phyloP scores from a whole-genome alignment of 495 filamentous ascomycete genomes.

The Aspergillus taichungensis region DNA sequence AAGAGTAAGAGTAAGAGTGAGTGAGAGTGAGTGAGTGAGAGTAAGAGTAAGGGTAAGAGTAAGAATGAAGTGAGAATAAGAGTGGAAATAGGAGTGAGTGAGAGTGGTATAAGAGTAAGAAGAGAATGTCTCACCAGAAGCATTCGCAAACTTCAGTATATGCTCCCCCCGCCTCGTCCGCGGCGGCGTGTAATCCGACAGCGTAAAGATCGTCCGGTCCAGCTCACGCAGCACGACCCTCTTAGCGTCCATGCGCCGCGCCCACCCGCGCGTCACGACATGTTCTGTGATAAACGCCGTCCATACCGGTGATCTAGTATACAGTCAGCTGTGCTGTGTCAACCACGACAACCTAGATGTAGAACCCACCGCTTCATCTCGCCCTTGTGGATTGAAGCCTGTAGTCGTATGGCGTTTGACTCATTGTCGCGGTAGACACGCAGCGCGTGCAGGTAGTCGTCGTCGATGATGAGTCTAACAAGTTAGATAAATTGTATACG shows the following conservation, averaged over 20 bases:
- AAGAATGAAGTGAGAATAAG: constrained; percentile 34
- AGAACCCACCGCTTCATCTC: constrained; percentile 36
- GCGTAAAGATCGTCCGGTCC: constrained; percentile 52
- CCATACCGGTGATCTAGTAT: constrained; percentile 55
- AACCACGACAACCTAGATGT: too few species aligned
- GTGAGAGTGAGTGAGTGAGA: too few species aligned
- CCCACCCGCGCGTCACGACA: constrained; percentile 48
- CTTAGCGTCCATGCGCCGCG: constrained; percentile 39
- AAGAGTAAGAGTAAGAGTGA: too few species aligned
- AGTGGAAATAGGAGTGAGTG: too few species aligned
- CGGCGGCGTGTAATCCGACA: constrained; percentile 42
- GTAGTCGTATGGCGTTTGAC: constrained; percentile 52
- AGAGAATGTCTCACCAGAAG: constrained; percentile 18
- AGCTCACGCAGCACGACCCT: constrained; percentile 54
- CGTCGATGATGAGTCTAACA: constrained; percentile 60
- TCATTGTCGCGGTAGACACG: constrained; percentile 60
- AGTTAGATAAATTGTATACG: constrained; percentile 6
- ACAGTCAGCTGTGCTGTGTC: background rate
- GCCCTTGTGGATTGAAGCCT: constrained; percentile 39
- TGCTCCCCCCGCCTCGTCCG: constrained; percentile 25
- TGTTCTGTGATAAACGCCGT: constrained; percentile 65
- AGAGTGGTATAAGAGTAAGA: background rate
- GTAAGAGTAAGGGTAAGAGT: constrained; percentile 5
- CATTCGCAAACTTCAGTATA: constrained; percentile 28
- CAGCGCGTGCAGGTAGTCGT: constrained; percentile 59